Evolutionary conservation across 305 asterid species (phyloP).

Genomic region (Ajuga reptans): DNA sequence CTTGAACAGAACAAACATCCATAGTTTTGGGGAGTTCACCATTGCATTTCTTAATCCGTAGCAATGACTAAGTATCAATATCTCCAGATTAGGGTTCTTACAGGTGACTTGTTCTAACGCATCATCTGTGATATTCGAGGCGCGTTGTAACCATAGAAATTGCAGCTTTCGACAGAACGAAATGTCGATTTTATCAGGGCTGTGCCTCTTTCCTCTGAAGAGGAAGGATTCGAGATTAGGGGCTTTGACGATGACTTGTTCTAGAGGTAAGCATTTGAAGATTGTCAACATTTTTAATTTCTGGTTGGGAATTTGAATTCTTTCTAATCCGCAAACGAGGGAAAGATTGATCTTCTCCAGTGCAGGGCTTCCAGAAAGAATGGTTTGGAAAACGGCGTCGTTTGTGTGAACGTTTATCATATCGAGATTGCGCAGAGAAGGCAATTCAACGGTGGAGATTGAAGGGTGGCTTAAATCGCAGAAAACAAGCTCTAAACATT

Average conservation of each 20-base stretch:
- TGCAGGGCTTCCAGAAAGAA: constrained; percentile 16
- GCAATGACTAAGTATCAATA: constrained; percentile 24
- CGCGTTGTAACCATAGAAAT: constrained; percentile 21
- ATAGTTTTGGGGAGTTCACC: constrained; percentile 17
- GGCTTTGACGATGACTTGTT: constrained; percentile 1
- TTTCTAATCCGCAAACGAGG: constrained; percentile 19
- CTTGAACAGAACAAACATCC: constrained; percentile 21
- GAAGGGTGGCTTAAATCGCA: constrained; percentile 10
- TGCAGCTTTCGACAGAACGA: constrained; percentile 8
- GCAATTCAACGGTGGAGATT: not conserved
- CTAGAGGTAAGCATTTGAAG: constrained; percentile 21
- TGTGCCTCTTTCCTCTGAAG: constrained; percentile 25
- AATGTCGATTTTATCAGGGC: constrained; percentile 15
- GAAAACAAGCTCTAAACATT: constrained; percentile 22
- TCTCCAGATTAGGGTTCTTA: constrained; percentile 12
- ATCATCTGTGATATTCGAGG: constrained; percentile 15
- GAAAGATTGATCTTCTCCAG: constrained; percentile 25
- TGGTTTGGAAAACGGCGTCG: constrained; percentile 2
- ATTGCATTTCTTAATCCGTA: not conserved
- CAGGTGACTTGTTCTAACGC: not conserved
- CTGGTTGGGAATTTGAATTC: not conserved
- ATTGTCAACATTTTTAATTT: constrained; percentile 20
- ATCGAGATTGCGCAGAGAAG: constrained; percentile 19
- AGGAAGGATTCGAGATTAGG: constrained; percentile 23
- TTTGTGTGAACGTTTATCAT: constrained; percentile 17